A percentile compares a stretch with the other conserved stretches of the same genome.
These are phyloP conservation scores for Solanum ossicruentum DNA, from an alignment of 257 asterid genomes.

Conservation along the genomic window DNA sequence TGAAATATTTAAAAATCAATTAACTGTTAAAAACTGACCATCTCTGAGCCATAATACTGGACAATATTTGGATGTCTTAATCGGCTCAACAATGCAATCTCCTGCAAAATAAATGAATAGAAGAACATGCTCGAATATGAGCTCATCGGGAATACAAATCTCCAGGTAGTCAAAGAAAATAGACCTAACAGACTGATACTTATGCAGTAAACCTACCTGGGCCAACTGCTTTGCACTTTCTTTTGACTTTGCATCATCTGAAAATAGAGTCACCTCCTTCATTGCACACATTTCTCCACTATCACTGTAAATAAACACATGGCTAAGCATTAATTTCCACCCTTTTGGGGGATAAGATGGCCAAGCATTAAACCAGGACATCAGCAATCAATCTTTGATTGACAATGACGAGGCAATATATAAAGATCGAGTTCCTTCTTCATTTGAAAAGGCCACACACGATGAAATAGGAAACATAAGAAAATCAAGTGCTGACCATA, in stretches of 20 bases:
- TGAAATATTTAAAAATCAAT: background rate
- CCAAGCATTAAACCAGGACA: background rate
- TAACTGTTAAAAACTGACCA: slow-evolving; percentile 34
- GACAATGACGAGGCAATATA: background rate
- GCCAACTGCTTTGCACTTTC: slow-evolving; percentile 95
- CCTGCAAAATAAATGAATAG: slow-evolving; percentile 37
- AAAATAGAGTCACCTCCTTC: slow-evolving; percentile 91
- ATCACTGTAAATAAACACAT: slow-evolving; percentile 31
- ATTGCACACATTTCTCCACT: slow-evolving; percentile 98
- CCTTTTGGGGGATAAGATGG: background rate
- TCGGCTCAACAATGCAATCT: slow-evolving; percentile 51
- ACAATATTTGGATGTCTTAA: slow-evolving; percentile 79
- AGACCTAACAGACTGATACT: background rate
- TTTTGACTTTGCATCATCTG: slow-evolving; percentile 89
- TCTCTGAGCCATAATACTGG: slow-evolving; percentile 73
- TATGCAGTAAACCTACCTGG: slow-evolving; percentile 43
- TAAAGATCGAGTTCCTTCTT: background rate
- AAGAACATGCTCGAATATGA: background rate
- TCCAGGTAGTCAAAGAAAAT: background rate
- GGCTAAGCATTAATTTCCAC: background rate
- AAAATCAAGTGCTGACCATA: background rate
- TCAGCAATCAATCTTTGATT: background rate
- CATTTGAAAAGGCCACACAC: background rate
- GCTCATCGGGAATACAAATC: background rate
- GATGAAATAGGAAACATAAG: background rate